phyloP scores from a whole-genome alignment of 176 grass and related monocot species.

The barley (Hordeum vulgare) region DNA sequence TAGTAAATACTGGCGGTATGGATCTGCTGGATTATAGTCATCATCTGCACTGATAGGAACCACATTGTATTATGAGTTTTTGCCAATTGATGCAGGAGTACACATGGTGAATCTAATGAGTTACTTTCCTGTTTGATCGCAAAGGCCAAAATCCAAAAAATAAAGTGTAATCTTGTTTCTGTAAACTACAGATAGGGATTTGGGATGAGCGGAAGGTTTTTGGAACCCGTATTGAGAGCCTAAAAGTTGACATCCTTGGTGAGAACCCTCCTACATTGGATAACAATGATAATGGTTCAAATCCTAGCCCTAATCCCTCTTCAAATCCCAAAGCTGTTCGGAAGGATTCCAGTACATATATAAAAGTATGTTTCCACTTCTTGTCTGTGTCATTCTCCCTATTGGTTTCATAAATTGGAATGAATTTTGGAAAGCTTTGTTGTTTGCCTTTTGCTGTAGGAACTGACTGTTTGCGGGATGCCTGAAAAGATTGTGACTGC shows the following conservation, averaged over 20 bases:
- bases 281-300: constrained; percentile 49
- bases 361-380: constrained; percentile 60
- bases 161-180: constrained; percentile 1
- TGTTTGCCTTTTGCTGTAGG: constrained; percentile 42
- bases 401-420: constrained; percentile 22
- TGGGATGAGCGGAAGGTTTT: constrained; percentile 97
- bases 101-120: not conserved
- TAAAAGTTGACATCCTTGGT: constrained; percentile 79
- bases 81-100: not conserved
- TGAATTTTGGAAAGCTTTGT: constrained; percentile 6
- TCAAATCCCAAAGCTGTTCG: constrained; percentile 56
- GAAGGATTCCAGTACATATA: constrained; percentile 64
- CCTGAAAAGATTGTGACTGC: constrained; percentile 88
- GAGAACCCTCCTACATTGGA: constrained; percentile 39
- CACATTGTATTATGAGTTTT: not conserved
- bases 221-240: constrained; percentile 60
- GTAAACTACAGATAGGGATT: constrained; percentile 64
- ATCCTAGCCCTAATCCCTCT: constrained; percentile 41
- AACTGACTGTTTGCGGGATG: constrained; percentile 74
- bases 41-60: not conserved
- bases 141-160: not conserved
- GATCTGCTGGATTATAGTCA: not conserved
- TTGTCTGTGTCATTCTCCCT: constrained; percentile 14
- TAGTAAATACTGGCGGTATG: not conserved
- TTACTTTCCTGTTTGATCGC: not conserved